Evolutionary conservation across 768 basidiomycete genomes (phyloP).

Genomic region (Sutorius australiensis): DNA sequence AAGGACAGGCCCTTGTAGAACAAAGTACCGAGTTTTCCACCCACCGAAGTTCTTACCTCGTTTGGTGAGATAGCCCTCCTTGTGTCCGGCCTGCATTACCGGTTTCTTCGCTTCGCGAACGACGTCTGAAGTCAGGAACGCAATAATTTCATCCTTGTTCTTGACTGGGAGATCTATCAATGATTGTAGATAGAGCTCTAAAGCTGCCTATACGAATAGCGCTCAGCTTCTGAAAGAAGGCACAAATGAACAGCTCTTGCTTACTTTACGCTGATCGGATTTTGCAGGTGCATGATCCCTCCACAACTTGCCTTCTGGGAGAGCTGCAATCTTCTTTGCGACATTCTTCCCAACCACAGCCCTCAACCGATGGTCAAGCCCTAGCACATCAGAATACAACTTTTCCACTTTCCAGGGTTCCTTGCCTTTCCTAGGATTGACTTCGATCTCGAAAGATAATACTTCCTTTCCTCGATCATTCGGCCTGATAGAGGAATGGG

Average conservation of each 20-base stretch:
- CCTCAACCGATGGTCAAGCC: conserved; percentile 76
- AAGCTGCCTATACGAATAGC: conserved; percentile 46
- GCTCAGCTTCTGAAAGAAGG: conserved; percentile 5
- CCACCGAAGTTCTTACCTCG: conserved; percentile 97
- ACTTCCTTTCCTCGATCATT: conserved; percentile 93
- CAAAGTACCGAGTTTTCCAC: conserved; percentile 95
- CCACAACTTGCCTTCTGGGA: conserved; percentile 94
- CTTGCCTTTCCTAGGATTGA: conserved; percentile 69
- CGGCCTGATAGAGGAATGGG: conserved; percentile 78
- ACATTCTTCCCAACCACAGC: conserved; percentile 53
- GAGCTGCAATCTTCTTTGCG: conserved; percentile 68
- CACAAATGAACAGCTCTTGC: conserved; percentile 17
- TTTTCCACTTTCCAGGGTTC: conserved; percentile 86
- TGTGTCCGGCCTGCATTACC: conserved; percentile 77
- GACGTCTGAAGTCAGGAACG: conserved; percentile 89
- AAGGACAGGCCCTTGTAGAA: conserved; percentile 82
- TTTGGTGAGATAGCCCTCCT: conserved; percentile 95
- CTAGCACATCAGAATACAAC: conserved; percentile 89
- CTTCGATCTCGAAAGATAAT: conserved; percentile 77
- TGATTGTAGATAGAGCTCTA: conserved; percentile 85
- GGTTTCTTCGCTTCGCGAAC: conserved; percentile 72
- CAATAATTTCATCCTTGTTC: conserved; percentile 85
- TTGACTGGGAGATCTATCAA: conserved; percentile 79
- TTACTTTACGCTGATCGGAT: conserved; percentile 92
- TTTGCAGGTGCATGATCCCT: conserved; percentile 96